A percentile compares a stretch with the other conserved stretches of the same genome.
phyloP scores from a whole-genome alignment of 106 monocot species.

The Ottelia alismoides region DNA sequence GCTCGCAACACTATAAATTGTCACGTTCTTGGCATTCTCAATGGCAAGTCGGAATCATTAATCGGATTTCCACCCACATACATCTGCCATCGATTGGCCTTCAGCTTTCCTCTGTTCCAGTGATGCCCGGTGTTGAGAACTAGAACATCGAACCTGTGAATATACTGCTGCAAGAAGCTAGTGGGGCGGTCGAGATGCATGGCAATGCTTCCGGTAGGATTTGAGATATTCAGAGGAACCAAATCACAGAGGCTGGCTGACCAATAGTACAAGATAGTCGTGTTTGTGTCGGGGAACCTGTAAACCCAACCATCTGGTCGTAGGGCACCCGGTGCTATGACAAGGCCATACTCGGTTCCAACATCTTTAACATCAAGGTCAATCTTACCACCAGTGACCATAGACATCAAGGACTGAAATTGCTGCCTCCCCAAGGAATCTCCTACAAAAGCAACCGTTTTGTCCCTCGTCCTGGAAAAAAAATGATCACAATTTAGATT shows the following conservation, averaged over 20 bases:
- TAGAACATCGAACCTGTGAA: constrained; percentile 12
- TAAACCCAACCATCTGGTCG: constrained; percentile 93
- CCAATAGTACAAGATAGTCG: constrained; percentile 89
- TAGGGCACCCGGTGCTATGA: constrained; percentile 30
- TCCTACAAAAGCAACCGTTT: constrained; percentile 74
- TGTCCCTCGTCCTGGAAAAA: constrained; percentile 71
- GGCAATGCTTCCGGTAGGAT: constrained; percentile 43
- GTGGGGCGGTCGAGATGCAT: constrained; percentile 43
- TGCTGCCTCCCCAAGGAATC: constrained; percentile 93
- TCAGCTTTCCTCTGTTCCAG: constrained; percentile 19
- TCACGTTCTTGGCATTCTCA: no score
- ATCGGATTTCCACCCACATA: constrained; percentile 10
- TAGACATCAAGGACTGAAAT: constrained; percentile 91
- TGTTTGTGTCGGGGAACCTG: constrained; percentile 58
- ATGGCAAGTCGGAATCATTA: no score
- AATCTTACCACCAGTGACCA: constrained; percentile 54
- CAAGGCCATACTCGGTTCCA: constrained; percentile 47
- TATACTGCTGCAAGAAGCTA: constrained; percentile 7
- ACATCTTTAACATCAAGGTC: constrained; percentile 42
- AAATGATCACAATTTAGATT: background rate
- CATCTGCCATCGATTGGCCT: constrained; percentile 12
- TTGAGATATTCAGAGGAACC: constrained; percentile 46
- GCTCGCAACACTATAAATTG: no score
- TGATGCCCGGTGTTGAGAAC: constrained; percentile 18
- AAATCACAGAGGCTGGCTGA: constrained; percentile 79